These are phyloP conservation scores for Acacia crassicarpa DNA, from an alignment of 306 rosid species.

Conservation along the genomic window DNA sequence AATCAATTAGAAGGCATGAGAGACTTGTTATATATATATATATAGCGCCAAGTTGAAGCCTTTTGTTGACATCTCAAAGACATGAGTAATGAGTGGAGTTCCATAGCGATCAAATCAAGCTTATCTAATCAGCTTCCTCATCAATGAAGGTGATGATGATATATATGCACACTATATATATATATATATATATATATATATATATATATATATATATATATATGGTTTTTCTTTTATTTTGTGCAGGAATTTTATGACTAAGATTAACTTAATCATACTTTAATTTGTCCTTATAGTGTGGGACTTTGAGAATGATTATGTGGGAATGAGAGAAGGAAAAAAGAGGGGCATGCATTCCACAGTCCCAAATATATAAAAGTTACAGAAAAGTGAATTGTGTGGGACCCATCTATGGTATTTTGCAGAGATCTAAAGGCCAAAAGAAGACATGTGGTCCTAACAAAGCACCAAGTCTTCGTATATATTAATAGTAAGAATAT, in stretches of 20 bases:
- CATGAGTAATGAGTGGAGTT: constrained; percentile 47
- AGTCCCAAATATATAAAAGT: constrained; percentile 28
- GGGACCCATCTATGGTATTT: constrained; percentile 56
- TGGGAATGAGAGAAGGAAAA: constrained; percentile 47
- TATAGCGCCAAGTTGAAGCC: constrained; percentile 23
- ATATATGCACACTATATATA: neutral
- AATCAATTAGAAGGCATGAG: constrained; percentile 6
- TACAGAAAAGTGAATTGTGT: constrained; percentile 6
- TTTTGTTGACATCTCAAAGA: constrained; percentile 6
- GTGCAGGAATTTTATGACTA: constrained; percentile 43
- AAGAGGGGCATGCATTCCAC: constrained; percentile 38
- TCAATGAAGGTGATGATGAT: constrained; percentile 21
- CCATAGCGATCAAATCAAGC: constrained; percentile 46
- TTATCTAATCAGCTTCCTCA: constrained; percentile 45
- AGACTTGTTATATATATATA: neutral
- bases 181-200: neutral
- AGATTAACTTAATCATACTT: constrained; percentile 25
- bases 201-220: neutral
- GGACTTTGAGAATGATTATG: constrained; percentile 65
- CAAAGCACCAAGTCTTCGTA: constrained; percentile 27
- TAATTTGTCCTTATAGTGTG: constrained; percentile 49
- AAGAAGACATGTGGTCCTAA: constrained; percentile 41
- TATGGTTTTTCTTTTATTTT: constrained; percentile 48
- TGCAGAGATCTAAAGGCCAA: constrained; percentile 52
- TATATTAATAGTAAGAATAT: neutral